Conservation (phyloP, 2,329 filamentous ascomycete genomes). For the Colletotrichum ledebouriae region DNA sequence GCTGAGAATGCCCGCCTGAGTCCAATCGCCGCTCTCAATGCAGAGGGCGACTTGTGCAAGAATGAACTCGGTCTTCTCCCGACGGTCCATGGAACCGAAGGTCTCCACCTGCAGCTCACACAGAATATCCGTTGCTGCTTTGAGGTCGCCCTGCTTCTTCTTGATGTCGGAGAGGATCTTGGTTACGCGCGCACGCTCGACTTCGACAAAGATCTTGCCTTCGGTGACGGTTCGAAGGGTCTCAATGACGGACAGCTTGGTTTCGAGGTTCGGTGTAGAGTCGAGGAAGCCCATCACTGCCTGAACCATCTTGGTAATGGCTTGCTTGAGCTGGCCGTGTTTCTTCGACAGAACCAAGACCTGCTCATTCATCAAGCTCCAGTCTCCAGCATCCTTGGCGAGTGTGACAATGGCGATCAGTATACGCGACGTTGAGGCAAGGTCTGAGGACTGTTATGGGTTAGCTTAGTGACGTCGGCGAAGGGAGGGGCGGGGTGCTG, state of each 20-base stretch:
- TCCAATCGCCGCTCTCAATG: constrained; percentile 97
- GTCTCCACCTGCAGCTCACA: constrained; percentile 99
- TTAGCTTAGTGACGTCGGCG: constrained; percentile 46
- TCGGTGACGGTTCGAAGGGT: constrained; percentile 96
- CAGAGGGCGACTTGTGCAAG: constrained; percentile 93
- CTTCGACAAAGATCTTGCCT: constrained; percentile 99
- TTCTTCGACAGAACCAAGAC: constrained; percentile 97
- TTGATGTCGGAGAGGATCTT: constrained; percentile 97
- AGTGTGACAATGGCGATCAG: constrained; percentile 91
- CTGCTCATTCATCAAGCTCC: constrained; percentile 96
- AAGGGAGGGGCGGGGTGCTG: constrained; percentile 47
- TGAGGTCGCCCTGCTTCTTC: constrained; percentile 92
- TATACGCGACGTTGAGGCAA: constrained; percentile 92
- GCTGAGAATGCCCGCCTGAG: constrained; percentile 91
- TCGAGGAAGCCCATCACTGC: constrained; percentile 93
- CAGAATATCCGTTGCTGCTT: constrained; percentile 89
- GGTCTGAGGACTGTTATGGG: constrained; percentile 82
- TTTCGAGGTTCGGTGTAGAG: constrained; percentile 85
- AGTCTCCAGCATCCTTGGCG: constrained; percentile 93
- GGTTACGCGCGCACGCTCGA: constrained; percentile 95
- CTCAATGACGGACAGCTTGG: constrained; percentile 94
- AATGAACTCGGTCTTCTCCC: constrained; percentile 99
- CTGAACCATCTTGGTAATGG: constrained; percentile 99
- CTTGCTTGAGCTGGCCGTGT: constrained; percentile 99
- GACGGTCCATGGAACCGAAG: constrained; percentile 96